Base-by-base conservation (phyloP, 371 early-diverging fungal species). In the Hamiltosporidium tvaerminnensis region DNA sequence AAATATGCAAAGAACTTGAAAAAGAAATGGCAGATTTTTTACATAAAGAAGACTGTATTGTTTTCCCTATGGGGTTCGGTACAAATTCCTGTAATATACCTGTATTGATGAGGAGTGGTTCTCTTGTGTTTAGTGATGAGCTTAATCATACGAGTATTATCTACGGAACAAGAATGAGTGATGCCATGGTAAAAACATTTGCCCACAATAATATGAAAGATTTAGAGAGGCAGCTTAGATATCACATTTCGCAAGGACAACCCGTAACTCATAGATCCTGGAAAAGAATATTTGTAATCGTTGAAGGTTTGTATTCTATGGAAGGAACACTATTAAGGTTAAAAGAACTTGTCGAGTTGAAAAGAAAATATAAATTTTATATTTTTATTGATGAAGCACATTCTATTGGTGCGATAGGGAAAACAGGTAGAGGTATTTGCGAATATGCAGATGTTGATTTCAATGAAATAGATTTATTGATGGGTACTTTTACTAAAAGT, bases 401-500 rank as follows among this genome's bases (percentile, higher is more conserved):
- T 75, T 93, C 94, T 23, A 89, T 98, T 65, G 96, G 97, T 54
- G 94, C 95, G 4, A 71, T 92, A 67, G 92, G 92, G 50, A 76
- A 80, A 78, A 83, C 84, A 53, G 93, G 97, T 23, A 83, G 94
- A 47, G 97, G 97, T 59, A 85, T 95, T 34, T 94, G 95, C 78
- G 97, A 96, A 78, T 89, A 90, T 75, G 86, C 82, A 66, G 79
- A 87, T 54, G 82, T 95, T 14, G 86, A 88, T 68, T 90, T 91
- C 33, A 79, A 78, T 37, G 84, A 90, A 38, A 84, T 96, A 36
- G 99, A 98, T 73, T 83, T 96, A 63, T 75, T 92, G 44, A 96
- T 98, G 99, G 99, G 96, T 14, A 96, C 97, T 1, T 96, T 96
- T 73, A 94, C 96, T 34, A 96, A 99, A 80, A 89, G 90, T 47